Conservation (phyloP, 176 grass and related monocot genomes). For the Stipa capillata region DNA sequence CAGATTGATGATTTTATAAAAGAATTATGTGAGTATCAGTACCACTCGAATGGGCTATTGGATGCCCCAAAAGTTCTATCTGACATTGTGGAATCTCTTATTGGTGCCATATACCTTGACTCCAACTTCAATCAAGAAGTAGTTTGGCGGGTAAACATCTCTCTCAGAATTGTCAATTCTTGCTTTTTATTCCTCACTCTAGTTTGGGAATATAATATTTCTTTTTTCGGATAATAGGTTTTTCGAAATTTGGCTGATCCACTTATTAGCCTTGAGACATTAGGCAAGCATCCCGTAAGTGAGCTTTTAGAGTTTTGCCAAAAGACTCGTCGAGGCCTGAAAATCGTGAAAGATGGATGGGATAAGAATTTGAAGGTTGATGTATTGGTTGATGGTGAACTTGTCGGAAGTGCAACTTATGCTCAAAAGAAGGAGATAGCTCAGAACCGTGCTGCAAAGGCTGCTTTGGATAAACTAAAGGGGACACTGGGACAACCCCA, state of each 20-base stretch:
- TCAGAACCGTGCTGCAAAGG: constrained; percentile 52
- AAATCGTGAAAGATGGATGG: constrained; percentile 41
- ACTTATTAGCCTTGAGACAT: constrained; percentile 46
- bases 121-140: constrained; percentile 40
- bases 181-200: neutral
- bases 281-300: constrained; percentile 52
- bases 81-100: constrained; percentile 63
- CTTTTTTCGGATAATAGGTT: constrained; percentile 24
- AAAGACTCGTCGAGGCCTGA: constrained; percentile 23
- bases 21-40: constrained; percentile 37
- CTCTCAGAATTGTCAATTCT: neutral
- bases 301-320: constrained; percentile 70
- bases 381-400: constrained; percentile 42
- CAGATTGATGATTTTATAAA: constrained; percentile 52
- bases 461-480: constrained; percentile 43
- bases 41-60: constrained; percentile 63
- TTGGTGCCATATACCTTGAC: constrained; percentile 56
- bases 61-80: constrained; percentile 56
- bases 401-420: constrained; percentile 37
- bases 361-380: constrained; percentile 34
- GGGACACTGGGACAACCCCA: neutral
- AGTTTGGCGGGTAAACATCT: constrained; percentile 44
- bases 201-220: neutral
- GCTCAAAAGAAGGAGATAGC: constrained; percentile 64
- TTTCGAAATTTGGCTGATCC: constrained; percentile 50